phyloP scores from a whole-genome alignment of 2,329 filamentous ascomycete genomes.

The Hypoxylon sp. region DNA sequence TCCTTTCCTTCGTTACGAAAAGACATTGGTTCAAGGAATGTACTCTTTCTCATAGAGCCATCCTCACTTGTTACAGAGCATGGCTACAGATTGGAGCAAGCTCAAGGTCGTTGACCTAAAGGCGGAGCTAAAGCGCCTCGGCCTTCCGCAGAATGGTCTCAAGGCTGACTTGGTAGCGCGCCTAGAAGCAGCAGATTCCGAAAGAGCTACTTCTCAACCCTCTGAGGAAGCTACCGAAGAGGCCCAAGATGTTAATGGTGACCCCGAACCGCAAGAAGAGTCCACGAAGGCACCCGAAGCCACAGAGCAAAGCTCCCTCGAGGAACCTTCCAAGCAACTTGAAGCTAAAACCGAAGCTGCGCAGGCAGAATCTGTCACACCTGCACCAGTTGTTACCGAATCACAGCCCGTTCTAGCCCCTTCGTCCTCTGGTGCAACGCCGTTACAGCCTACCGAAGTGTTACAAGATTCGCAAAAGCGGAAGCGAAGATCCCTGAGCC shows the following conservation, averaged over 20 bases:
- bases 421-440: slow-evolving; percentile 38
- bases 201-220: slow-evolving; percentile 31
- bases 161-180: slow-evolving; percentile 79
- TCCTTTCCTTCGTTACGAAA: slow-evolving; percentile 14
- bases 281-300: slow-evolving; percentile 28
- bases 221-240: slow-evolving; percentile 40
- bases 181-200: slow-evolving; percentile 60
- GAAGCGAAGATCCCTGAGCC: slow-evolving; percentile 75
- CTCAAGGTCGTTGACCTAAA: slow-evolving; percentile 82
- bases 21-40: slow-evolving; percentile 36
- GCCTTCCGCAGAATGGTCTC: slow-evolving; percentile 76
- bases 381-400: slow-evolving; percentile 43
- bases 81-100: slow-evolving; percentile 66
- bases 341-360: slow-evolving; percentile 34
- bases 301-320: slow-evolving; percentile 15
- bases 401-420: slow-evolving; percentile 25
- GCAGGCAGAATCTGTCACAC: slow-evolving; percentile 40
- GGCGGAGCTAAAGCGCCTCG: slow-evolving; percentile 78
- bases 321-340: slow-evolving; percentile 21
- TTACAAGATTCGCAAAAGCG: slow-evolving; percentile 72
- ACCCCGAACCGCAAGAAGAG: slow-evolving; percentile 36
- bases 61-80: slow-evolving; percentile 48
- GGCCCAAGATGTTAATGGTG: slow-evolving; percentile 32
- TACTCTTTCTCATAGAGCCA: slow-evolving; percentile 31
- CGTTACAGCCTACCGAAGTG: slow-evolving; percentile 46